Conservation (phyloP, 129 eudicot genomes). For the Arctium minus region DNA sequence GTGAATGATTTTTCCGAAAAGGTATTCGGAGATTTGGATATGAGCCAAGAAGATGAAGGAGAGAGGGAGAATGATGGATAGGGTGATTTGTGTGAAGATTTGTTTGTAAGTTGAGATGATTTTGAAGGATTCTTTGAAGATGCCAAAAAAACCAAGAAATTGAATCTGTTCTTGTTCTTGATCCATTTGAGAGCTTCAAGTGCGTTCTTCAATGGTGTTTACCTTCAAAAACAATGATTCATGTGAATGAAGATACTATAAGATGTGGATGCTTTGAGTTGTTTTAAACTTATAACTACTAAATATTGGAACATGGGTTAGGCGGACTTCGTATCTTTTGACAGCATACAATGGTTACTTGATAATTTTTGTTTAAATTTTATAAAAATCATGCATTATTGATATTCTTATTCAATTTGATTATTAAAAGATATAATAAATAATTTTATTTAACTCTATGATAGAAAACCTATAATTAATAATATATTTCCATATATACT, state of each 20-base stretch:
- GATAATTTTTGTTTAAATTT: too few species aligned
- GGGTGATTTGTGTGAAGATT: slow-evolving; percentile 37
- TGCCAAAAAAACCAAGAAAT: slow-evolving; percentile 40
- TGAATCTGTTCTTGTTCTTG: slow-evolving; percentile 49
- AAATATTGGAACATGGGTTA: not conserved
- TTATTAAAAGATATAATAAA: too few species aligned
- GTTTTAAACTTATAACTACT: not conserved
- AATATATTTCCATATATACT: not conserved
- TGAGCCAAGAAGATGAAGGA: slow-evolving; percentile 50
- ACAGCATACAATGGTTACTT: too few species aligned
- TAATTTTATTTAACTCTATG: too few species aligned
- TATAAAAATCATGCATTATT: too few species aligned
- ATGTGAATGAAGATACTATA: not conserved
- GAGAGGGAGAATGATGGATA: slow-evolving; percentile 46
- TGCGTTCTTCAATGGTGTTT: slow-evolving; percentile 15
- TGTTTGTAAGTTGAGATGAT: slow-evolving; percentile 25
- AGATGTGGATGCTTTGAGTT: not conserved
- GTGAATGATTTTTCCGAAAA: slow-evolving; percentile 25
- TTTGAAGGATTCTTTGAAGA: slow-evolving; percentile 41
- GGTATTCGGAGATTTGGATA: slow-evolving; percentile 32
- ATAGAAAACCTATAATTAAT: not conserved
- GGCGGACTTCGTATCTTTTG: not conserved
- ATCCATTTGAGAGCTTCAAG: slow-evolving; percentile 36
- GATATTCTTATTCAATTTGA: too few species aligned
- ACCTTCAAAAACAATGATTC: not conserved